Conservation (phyloP, 2,329 filamentous ascomycete genomes). For the Alternaria angustiovoidea region DNA sequence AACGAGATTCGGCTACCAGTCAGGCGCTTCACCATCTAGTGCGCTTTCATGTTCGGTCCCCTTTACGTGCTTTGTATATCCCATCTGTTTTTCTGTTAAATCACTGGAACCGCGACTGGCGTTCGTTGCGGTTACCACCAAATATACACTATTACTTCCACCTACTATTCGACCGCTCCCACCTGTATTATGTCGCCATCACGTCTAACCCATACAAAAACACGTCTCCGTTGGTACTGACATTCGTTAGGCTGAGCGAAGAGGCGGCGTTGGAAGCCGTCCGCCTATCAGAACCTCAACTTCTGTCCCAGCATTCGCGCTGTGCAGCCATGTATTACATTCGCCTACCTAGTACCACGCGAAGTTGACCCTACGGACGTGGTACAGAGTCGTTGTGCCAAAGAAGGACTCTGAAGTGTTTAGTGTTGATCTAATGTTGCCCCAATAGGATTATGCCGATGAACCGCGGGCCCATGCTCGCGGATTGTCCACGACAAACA, state of each 20-base stretch:
- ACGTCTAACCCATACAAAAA: neutral
- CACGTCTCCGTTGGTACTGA: neutral
- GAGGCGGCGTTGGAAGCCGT: neutral
- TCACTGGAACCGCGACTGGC: conserved; percentile 34
- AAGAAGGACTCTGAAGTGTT: neutral
- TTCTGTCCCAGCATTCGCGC: neutral
- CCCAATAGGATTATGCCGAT: no score
- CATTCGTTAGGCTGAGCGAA: neutral
- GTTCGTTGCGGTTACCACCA: conserved; percentile 30
- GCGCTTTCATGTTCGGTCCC: conserved; percentile 20
- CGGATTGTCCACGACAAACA: conserved; percentile 4
- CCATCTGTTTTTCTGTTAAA: conserved; percentile 35
- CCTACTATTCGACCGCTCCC: neutral
- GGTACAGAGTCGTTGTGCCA: neutral
- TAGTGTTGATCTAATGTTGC: neutral
- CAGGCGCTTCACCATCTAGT: conserved; percentile 20
- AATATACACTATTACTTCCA: conserved; percentile 34
- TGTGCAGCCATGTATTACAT: neutral
- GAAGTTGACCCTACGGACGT: neutral
- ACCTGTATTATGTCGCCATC: neutral
- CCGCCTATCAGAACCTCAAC: neutral
- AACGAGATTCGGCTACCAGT: conserved; percentile 26
- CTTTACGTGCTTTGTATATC: conserved; percentile 44
- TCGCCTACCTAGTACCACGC: conserved; percentile 5
- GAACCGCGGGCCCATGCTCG: neutral